Percentiles rank a stretch among this genome's conserved stretches.
Conservation (phyloP, 208 protist genomes). For the Trypanosoma lewisi region DNA sequence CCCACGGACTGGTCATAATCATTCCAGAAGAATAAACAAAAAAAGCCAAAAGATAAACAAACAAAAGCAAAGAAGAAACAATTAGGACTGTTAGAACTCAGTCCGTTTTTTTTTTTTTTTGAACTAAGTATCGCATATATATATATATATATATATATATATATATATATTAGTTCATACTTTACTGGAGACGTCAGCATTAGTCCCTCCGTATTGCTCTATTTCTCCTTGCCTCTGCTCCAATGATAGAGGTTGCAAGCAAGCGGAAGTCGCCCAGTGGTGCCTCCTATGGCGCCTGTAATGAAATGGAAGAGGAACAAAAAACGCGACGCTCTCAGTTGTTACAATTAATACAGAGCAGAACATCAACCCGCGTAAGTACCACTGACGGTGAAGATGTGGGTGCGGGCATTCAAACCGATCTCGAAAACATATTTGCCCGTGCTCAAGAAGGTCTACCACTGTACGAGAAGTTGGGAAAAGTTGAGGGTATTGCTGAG, state of each 20-base stretch:
- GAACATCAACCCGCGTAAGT: constrained; percentile 14
- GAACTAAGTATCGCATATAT: background rate
- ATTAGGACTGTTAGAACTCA: too few species aligned
- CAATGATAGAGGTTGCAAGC: too few species aligned
- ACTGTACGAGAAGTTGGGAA: constrained; percentile 53
- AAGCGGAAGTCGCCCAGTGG: background rate
- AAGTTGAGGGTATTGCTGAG: constrained; percentile 42
- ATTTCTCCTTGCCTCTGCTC: background rate
- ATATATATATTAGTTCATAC: background rate
- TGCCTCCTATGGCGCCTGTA: constrained; percentile 40
- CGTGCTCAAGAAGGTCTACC: constrained; percentile 55
- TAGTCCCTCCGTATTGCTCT: background rate
- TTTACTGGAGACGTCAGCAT: background rate
- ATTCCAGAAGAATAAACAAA: background rate
- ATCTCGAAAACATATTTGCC: constrained; percentile 59
- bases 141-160: background rate
- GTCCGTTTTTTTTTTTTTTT: background rate
- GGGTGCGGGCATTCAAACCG: constrained; percentile 28
- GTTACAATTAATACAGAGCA: constrained; percentile 28
- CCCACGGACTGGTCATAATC: too few species aligned
- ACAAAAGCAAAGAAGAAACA: background rate
- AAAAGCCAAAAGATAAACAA: background rate
- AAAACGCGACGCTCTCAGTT: constrained; percentile 26
- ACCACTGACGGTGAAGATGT: constrained; percentile 28
- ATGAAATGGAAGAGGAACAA: constrained; percentile 30